Percentiles rank a stretch among this genome's conserved stretches.
Evolutionary conservation across 192 early-diverging fungal genomes (phyloP).

Genomic region (Backusella sp.): DNA sequence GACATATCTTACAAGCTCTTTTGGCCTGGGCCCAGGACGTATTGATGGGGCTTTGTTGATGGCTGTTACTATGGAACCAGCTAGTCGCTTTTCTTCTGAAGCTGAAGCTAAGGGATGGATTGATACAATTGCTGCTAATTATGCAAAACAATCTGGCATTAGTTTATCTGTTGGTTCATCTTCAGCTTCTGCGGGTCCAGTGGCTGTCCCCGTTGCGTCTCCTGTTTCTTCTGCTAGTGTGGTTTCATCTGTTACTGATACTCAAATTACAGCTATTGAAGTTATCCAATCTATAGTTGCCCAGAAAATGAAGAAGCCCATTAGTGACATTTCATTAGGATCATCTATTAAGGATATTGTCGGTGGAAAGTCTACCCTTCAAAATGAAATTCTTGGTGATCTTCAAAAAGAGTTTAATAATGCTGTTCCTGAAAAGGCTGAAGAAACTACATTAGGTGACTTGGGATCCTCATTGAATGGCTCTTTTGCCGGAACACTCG

Average conservation of each 20-base stretch:
- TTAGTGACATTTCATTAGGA: slow-evolving; percentile 65
- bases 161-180: slow-evolving; percentile 42
- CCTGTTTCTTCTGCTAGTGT: slow-evolving; percentile 36
- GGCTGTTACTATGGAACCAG: slow-evolving; percentile 80
- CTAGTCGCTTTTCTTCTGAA: slow-evolving; percentile 70
- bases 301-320: slow-evolving; percentile 85
- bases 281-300: slow-evolving; percentile 81
- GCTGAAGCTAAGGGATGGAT: slow-evolving; percentile 80
- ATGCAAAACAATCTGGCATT: slow-evolving; percentile 69
- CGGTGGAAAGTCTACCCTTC: slow-evolving; percentile 93
- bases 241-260: slow-evolving; percentile 50
- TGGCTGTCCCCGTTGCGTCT: slow-evolving; percentile 41
- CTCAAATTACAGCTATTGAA: slow-evolving; percentile 63
- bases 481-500: slow-evolving; percentile 64
- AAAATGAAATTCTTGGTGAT: slow-evolving; percentile 96
- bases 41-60: slow-evolving; percentile 75
- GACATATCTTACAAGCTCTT: slow-evolving; percentile 64
- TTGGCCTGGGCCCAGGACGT: slow-evolving; percentile 75
- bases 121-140: slow-evolving; percentile 62
- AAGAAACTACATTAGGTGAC: slow-evolving; percentile 84
- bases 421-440: slow-evolving; percentile 84
- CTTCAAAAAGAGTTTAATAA: slow-evolving; percentile 88
- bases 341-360: slow-evolving; percentile 94
- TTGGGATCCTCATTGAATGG: slow-evolving; percentile 67
- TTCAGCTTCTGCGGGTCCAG: slow-evolving; percentile 40